Percentiles rank a stretch among this genome's conserved stretches.
Conservation (phyloP, 2,329 filamentous ascomycete genomes). For the Fusarium sterilihyphosum region DNA sequence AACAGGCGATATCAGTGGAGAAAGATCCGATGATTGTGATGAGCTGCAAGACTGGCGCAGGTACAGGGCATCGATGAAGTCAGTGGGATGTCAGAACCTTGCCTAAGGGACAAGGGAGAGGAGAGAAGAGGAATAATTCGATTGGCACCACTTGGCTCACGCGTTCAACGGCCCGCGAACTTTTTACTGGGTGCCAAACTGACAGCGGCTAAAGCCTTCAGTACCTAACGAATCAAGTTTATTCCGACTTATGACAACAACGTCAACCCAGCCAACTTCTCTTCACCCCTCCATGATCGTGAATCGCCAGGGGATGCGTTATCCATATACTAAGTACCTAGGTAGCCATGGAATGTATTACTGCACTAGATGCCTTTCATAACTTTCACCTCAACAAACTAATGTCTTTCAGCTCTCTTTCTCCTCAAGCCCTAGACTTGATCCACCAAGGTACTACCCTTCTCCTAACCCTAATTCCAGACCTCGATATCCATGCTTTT, state of each 20-base stretch:
- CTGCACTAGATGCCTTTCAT: not conserved
- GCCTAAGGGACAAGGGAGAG: slow-evolving; percentile 2
- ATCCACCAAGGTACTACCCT: slow-evolving; percentile 23
- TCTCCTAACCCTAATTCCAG: slow-evolving; percentile 33
- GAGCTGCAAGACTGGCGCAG: slow-evolving; percentile 38
- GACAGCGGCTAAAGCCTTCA: slow-evolving; percentile 18
- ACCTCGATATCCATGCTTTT: slow-evolving; percentile 17
- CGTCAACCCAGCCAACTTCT: slow-evolving; percentile 7
- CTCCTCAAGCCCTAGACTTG: slow-evolving; percentile 28
- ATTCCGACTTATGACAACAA: slow-evolving; percentile 13
- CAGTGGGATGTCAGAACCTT: slow-evolving; percentile 16
- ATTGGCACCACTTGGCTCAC: slow-evolving; percentile 29
- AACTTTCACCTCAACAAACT: slow-evolving; percentile 4
- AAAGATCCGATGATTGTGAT: slow-evolving; percentile 26
- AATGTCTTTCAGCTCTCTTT: not conserved
- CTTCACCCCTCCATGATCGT: slow-evolving; percentile 3
- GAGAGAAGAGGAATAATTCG: slow-evolving; percentile 14
- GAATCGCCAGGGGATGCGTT: not conserved
- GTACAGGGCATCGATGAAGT: slow-evolving; percentile 38
- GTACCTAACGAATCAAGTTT: slow-evolving; percentile 25
- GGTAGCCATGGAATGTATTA: not conserved
- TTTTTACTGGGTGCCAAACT: slow-evolving; percentile 31
- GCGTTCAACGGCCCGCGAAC: slow-evolving; percentile 31
- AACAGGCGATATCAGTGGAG: slow-evolving; percentile 11
- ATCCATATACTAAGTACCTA: not conserved